These are phyloP conservation scores for Micromonas commoda DNA, from an alignment of 139 green algal species.

Conservation along the genomic window DNA sequence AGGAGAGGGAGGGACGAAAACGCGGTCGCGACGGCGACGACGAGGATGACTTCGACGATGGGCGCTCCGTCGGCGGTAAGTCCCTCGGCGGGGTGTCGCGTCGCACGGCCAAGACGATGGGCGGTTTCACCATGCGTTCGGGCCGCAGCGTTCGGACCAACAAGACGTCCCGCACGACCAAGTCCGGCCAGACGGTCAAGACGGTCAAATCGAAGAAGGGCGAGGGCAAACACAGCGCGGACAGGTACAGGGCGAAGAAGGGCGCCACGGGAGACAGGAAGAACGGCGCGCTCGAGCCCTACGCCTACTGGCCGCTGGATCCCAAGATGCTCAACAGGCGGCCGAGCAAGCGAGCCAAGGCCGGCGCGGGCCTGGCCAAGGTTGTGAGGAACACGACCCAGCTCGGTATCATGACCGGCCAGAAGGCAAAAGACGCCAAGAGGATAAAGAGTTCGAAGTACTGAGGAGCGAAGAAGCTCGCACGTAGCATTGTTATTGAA, in stretches of 20 bases:
- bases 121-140: neutral
- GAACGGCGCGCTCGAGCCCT: slow-evolving; percentile 68
- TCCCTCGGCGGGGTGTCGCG: neutral
- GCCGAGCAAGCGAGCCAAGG: slow-evolving; percentile 42
- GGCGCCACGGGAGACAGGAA: slow-evolving; percentile 38
- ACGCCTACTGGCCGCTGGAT: slow-evolving; percentile 97
- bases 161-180: neutral
- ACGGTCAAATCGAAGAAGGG: slow-evolving; percentile 39
- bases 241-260: slow-evolving; percentile 47
- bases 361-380: slow-evolving; percentile 45
- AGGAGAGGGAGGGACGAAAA: slow-evolving; percentile 40
- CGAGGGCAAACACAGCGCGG: slow-evolving; percentile 32
- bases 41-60: slow-evolving; percentile 20
- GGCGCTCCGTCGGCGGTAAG: neutral
- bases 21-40: slow-evolving; percentile 37
- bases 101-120: neutral
- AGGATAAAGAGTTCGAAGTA: neutral
- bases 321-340: slow-evolving; percentile 88
- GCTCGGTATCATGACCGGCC: neutral
- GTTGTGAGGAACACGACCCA: slow-evolving; percentile 49
- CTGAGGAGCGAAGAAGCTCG: neutral
- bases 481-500: too few relatives aligned
- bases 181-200: neutral
- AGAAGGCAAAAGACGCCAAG: slow-evolving; percentile 8
- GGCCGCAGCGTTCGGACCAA: neutral